Evolutionary conservation across 2,329 filamentous ascomycete species (phyloP).

Genomic region (Nemania serpens): DNA sequence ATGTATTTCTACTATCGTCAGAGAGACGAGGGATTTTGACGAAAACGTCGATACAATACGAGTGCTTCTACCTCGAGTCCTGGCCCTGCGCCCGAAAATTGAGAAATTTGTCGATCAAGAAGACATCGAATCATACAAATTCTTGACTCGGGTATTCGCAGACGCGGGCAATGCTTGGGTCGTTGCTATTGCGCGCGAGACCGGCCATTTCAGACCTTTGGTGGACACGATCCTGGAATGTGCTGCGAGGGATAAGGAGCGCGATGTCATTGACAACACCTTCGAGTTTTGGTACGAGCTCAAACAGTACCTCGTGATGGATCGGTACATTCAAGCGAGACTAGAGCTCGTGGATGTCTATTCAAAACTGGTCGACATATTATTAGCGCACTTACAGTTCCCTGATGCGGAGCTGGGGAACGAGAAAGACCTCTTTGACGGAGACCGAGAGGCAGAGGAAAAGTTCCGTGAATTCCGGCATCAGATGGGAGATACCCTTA

Average conservation of each 20-base stretch:
- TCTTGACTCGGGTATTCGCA: conserved; percentile 85
- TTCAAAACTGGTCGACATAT: conserved; percentile 87
- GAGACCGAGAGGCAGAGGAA: conserved; percentile 93
- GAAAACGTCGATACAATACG: conserved; percentile 84
- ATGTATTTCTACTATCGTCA: conserved; percentile 88
- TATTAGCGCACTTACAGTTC: conserved; percentile 88
- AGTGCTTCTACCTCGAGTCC: conserved; percentile 77
- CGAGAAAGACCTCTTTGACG: conserved; percentile 87
- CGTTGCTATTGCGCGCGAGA: conserved; percentile 84
- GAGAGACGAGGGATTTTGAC: conserved; percentile 91
- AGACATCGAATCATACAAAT: conserved; percentile 84
- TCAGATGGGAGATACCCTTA: conserved; percentile 95
- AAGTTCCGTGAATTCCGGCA: conserved; percentile 97
- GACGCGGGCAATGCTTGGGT: conserved; percentile 96
- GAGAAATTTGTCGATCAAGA: conserved; percentile 75
- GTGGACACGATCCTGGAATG: conserved; percentile 94
- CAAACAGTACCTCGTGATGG: conserved; percentile 92
- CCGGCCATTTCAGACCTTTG: conserved; percentile 77
- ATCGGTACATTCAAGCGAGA: conserved; percentile 84
- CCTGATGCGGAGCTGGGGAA: conserved; percentile 75
- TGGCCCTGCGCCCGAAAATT: conserved; percentile 78
- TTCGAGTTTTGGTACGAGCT: conserved; percentile 99
- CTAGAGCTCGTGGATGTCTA: conserved; percentile 80
- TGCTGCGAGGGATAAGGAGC: conserved; percentile 81
- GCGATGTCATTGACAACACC: conserved; percentile 89